Base-by-base conservation (phyloP, 2,329 filamentous ascomycete genomes). In the Nemania sp. region DNA sequence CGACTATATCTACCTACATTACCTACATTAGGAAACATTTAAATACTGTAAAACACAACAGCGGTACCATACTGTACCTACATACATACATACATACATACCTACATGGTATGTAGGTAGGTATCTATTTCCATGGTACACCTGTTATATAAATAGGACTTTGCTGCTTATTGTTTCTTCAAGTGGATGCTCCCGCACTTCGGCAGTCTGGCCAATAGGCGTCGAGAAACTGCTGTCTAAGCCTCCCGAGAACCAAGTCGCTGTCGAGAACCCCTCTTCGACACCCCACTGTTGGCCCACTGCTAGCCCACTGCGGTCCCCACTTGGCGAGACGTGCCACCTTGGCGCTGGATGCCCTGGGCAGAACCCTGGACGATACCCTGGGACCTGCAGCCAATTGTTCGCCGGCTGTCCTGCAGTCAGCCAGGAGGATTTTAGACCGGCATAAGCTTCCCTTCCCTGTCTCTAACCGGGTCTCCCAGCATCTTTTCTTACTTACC, bases 91-190 rank as follows among this genome's bases (percentile, higher is more conserved):
- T 55, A n/a, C n/a, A n/a, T n/a, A n/a, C n/a, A n/a, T n/a, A n/a
- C n/a, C n/a, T n/a, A n/a, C n/a, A n/a, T n/a, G n/a, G n/a, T n/a
- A n/a, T 24, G 7, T 54, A 38, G 27, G 38, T 54, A 15, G 22
- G 47, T 27, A 51, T 51, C 47, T 35, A 54, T 54, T 54, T 54
- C n/a, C 51, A 54, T 53, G 38, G 38, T 54, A 49, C 58, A 51
- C 41, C 55, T 56, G 67, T 65, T 62, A 67, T 70, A 70, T 57
- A 70, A 70, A 70, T 72, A 72, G 70, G 67, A 72, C 56, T 56
- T 29, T 57, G 35, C 38, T 68, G 55, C 61, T 67, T 63, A 67
- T 68, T 55, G 45, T 49, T 56, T 52, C 49, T 43, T 49, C 55
- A 20, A 61, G 66, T 68, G 56, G 54, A 43, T 54, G 56, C 45